Evolutionary conservation across 768 basidiomycete genomes (phyloP).

Genomic region (Podaxis sp.): DNA sequence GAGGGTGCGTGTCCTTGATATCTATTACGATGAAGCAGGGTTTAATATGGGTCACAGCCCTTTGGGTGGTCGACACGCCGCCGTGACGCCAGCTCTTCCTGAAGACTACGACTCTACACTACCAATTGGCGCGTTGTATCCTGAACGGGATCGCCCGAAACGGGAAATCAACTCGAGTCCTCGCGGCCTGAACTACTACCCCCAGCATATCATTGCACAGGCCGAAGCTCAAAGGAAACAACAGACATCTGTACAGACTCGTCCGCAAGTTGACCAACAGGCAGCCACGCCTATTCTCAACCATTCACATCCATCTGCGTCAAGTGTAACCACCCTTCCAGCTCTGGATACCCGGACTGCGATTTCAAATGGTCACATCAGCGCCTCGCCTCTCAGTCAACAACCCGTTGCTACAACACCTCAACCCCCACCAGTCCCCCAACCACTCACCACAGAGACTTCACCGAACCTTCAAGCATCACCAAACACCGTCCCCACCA

Average conservation of each 20-base stretch:
- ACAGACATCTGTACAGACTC: slow-evolving; percentile 17
- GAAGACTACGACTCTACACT: slow-evolving; percentile 62
- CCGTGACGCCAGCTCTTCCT: slow-evolving; percentile 76
- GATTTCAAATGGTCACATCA: slow-evolving; percentile 1
- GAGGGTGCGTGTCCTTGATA: slow-evolving; percentile 58
- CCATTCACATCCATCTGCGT: slow-evolving; percentile 8
- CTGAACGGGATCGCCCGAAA: slow-evolving; percentile 30
- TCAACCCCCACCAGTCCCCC: neutral
- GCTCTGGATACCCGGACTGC: neutral
- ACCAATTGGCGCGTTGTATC: slow-evolving; percentile 47
- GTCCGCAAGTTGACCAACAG: slow-evolving; percentile 16
- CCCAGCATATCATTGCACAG: slow-evolving; percentile 47
- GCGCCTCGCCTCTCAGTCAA: neutral
- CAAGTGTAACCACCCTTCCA: neutral
- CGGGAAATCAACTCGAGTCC: slow-evolving; percentile 26
- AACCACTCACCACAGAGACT: neutral
- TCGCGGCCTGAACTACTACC: slow-evolving; percentile 44
- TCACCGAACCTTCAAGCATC: neutral
- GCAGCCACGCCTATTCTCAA: slow-evolving; percentile 24
- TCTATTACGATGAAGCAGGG: slow-evolving; percentile 5
- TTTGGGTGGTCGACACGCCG: slow-evolving; percentile 78
- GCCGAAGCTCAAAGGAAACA: slow-evolving; percentile 32
- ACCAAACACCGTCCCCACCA: slow-evolving; percentile 8
- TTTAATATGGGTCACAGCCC: slow-evolving; percentile 39
- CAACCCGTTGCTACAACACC: neutral